A percentile compares a stretch with the other conserved stretches of the same genome.
Conservation (phyloP, 73 alveolate species). For the Paramecium octaurelia region DNA sequence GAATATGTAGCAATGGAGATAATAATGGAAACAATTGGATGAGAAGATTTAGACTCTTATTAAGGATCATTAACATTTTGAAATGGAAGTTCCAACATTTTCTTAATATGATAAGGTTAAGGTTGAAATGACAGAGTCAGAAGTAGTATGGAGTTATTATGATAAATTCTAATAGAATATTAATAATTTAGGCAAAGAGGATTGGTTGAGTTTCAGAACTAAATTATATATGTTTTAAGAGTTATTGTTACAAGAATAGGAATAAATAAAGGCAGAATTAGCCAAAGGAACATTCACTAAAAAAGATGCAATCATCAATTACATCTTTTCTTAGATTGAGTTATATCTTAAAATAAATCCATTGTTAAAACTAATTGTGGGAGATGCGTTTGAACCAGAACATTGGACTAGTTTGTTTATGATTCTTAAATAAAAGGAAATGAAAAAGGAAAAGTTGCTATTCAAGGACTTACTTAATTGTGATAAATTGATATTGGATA, state of each 20-base stretch:
- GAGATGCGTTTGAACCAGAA: constrained; percentile 99
- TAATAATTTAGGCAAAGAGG: constrained; percentile 93
- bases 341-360: constrained; percentile 87
- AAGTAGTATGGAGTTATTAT: constrained; percentile 87
- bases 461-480: constrained; percentile 87
- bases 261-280: not conserved
- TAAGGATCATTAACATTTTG: constrained; percentile 92
- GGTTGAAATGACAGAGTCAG: constrained; percentile 70
- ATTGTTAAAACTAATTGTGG: constrained; percentile 92
- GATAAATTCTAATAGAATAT: constrained; percentile 95
- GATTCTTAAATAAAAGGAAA: constrained; percentile 91
- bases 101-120: constrained; percentile 86
- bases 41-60: constrained; percentile 82
- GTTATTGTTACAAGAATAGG: constrained; percentile 30
- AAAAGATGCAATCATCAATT: constrained; percentile 75
- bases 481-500: constrained; percentile 72
- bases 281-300: constrained; percentile 41
- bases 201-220: constrained; percentile 97
- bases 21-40: constrained; percentile 87
- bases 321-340: constrained; percentile 84
- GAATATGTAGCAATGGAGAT: constrained; percentile 90
- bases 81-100: constrained; percentile 85
- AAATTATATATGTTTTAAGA: constrained; percentile 91
- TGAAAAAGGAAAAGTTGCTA: constrained; percentile 94
- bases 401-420: constrained; percentile 98